Base-by-base conservation (phyloP, 2,329 filamentous ascomycete genomes). In the Calonectria pauciramosa region DNA sequence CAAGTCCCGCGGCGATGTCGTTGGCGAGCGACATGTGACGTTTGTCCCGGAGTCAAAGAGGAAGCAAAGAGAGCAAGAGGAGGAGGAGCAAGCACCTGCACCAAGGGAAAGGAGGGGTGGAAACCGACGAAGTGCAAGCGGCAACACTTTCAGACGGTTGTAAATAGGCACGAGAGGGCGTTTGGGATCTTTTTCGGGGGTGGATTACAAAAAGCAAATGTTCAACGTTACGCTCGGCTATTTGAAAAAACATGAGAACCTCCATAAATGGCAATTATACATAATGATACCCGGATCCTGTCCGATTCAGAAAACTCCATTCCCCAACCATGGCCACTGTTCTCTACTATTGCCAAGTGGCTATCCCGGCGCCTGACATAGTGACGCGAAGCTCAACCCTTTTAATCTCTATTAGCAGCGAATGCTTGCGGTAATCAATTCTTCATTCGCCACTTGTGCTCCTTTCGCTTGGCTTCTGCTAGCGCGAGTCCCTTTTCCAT, bases 101-200 rank as follows among this genome's bases (percentile, higher is more conserved):
- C 82, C 82, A 34, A 81, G 82, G 56, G 83, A 82, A 54, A 86
- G 84, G 77, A 83, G 82, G 36, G 73, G 69, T 59, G 86, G 86
- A 70, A 82, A 83, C 71, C 91, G 94, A 80, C 88, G 94, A 80
- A 96, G 93, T 84, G 94, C 94, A 66, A 95, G 94, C 85, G 90
- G 90, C 68, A 96, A 96, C 85, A 92, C 92, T 51, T 94, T 96
- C 84, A 90, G 93, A 83, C 90, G 88, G 81, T 89, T 95, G 88
- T 93, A 86, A 86, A 32, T 32, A 69, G 63, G 28, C n/a, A 75
- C 60, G 64, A 38, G 64, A 38, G 67, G 77, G 76, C 75, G 79
- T 75, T 80, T 77, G 74, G 75, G 75, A 71, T 77, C 77, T 67
- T 76, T 81, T 77, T 20, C 1, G n/a, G 65, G 60, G 49, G 67